These are phyloP conservation scores for Ophiostoma sp. DNA, from an alignment of 2,329 filamentous ascomycete species.

Conservation along the genomic window DNA sequence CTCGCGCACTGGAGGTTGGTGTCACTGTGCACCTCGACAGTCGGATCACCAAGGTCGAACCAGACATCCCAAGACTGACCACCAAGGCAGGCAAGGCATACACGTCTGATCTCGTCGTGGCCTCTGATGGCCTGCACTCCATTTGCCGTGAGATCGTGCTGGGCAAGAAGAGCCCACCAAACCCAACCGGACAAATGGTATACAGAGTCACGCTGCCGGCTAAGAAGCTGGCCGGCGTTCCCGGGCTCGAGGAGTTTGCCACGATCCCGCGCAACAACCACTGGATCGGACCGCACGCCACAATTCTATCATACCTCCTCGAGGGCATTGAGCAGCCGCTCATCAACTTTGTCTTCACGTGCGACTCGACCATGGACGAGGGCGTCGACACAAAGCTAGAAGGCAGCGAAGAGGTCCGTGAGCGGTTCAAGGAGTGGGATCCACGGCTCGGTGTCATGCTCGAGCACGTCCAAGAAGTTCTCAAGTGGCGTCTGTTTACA, in stretches of 20 bases:
- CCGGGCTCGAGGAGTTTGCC: conserved; percentile 41
- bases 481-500: conserved; percentile 22
- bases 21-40: conserved; percentile 19
- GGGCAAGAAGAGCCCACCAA: conserved; percentile 23
- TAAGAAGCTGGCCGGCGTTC: conserved; percentile 34
- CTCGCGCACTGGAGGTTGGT: conserved; percentile 19
- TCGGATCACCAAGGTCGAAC: conserved; percentile 20
- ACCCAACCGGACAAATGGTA: conserved; percentile 46
- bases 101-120: conserved; percentile 22
- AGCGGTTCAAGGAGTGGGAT: conserved; percentile 23
- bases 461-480: conserved; percentile 16
- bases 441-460: conserved; percentile 21
- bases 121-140: conserved; percentile 23
- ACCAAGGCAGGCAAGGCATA: conserved; percentile 8
- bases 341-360: conserved; percentile 24
- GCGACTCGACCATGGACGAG: conserved; percentile 20
- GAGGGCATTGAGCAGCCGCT: conserved; percentile 21
- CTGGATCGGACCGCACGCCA: conserved; percentile 45
- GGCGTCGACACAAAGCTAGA: conserved; percentile 20
- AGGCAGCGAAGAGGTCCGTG: conserved; percentile 18
- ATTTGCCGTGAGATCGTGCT: conserved; percentile 21
- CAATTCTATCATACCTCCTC: conserved; percentile 21
- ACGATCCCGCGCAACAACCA: conserved; percentile 46
- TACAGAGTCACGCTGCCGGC: conserved; percentile 41
- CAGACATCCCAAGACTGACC: conserved; percentile 11